Percentiles rank a stretch among this genome's conserved stretches.
Evolutionary conservation across 177 flowering plant species (phyloP).

Genomic region (Tripterygium wilfordii): DNA sequence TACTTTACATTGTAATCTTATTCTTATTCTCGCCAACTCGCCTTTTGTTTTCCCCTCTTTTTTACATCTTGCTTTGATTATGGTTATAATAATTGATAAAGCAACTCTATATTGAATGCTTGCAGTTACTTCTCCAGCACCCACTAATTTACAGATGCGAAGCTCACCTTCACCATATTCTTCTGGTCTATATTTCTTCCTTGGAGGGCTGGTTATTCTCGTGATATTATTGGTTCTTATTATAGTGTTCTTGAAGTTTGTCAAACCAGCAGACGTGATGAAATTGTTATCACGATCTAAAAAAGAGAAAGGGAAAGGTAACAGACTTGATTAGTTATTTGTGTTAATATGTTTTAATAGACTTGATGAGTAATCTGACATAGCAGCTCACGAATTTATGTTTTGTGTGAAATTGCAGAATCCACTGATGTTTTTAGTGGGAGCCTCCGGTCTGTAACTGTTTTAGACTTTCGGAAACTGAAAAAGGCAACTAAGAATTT

Average conservation of each 20-base stretch:
- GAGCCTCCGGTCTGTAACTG: slow-evolving; percentile 46
- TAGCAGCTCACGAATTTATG: neutral
- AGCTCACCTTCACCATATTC: too few relatives aligned
- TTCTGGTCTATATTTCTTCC: slow-evolving; percentile 43
- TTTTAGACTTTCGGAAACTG: slow-evolving; percentile 39
- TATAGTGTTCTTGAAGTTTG: slow-evolving; percentile 25
- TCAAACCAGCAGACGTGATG: slow-evolving; percentile 19
- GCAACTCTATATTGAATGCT: too few relatives aligned
- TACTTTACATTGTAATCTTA: too few relatives aligned
- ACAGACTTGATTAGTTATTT: neutral
- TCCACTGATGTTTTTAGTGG: slow-evolving; percentile 36
- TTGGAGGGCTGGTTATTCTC: slow-evolving; percentile 33
- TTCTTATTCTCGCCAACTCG: too few relatives aligned
- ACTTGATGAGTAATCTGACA: neutral
- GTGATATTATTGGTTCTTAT: slow-evolving; percentile 30
- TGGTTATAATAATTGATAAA: too few relatives aligned
- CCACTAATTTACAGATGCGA: too few relatives aligned
- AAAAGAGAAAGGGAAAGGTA: slow-evolving; percentile 33
- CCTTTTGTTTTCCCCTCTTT: too few relatives aligned
- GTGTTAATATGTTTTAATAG: neutral
- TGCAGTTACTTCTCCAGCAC: too few relatives aligned
- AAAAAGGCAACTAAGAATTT: slow-evolving; percentile 70
- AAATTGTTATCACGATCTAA: slow-evolving; percentile 10
- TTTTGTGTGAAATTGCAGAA: slow-evolving; percentile 14
- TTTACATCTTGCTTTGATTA: too few relatives aligned